Conservation (phyloP, 2,329 filamentous ascomycete genomes). For the Botrytis paeoniae region DNA sequence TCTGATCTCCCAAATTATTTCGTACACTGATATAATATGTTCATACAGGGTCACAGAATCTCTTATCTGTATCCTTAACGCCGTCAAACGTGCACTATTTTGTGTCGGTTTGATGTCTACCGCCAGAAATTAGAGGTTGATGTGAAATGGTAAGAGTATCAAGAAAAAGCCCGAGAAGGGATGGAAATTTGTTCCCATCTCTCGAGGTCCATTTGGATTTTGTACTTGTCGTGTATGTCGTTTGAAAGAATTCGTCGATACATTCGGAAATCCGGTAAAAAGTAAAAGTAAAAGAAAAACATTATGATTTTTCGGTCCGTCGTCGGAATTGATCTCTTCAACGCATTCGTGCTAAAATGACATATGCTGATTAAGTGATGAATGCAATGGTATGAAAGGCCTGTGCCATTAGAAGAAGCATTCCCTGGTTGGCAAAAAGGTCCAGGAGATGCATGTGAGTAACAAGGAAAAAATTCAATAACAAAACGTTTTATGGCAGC, state of each 20-base stretch:
- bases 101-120: not conserved
- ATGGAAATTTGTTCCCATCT: not conserved
- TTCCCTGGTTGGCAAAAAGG: not conserved
- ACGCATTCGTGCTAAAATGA: not conserved
- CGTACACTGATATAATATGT: constrained; percentile 20
- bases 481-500: constrained; percentile 16
- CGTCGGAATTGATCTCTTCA: constrained; percentile 8
- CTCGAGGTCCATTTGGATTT: not conserved
- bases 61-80: constrained; percentile 9
- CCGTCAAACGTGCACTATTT: constrained; percentile 7
- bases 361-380: constrained; percentile 16
- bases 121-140: constrained; percentile 4
- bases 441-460: constrained; percentile 12
- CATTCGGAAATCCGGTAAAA: not conserved
- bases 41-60: constrained; percentile 15
- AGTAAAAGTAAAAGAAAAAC: constrained; percentile 15
- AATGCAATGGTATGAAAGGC: constrained; percentile 7
- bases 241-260: constrained; percentile 2
- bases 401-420: constrained; percentile 16
- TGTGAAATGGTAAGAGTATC: not conserved
- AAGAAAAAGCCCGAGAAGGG: not conserved
- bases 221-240: not conserved
- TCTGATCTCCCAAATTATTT: constrained; percentile 11
- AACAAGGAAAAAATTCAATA: constrained; percentile 9
- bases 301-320: constrained; percentile 15